A percentile compares a stretch with the other conserved stretches of the same genome.
Evolutionary conservation across 495 filamentous ascomycete genomes (phyloP).

Genomic region (Penicillium crystallinum): DNA sequence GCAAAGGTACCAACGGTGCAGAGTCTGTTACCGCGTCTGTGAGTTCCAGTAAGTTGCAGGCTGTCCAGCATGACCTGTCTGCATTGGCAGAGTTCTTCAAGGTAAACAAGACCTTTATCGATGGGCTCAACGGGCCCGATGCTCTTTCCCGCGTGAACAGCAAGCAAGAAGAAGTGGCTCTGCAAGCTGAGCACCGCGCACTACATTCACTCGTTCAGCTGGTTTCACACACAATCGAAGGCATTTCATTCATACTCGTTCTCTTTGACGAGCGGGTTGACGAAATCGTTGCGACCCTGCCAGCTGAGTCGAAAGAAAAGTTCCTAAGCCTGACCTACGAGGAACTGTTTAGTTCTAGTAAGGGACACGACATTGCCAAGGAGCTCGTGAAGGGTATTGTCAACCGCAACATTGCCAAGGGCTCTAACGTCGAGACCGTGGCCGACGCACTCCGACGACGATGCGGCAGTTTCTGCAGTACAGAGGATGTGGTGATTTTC

Average conservation of each 20-base stretch:
- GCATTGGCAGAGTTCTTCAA: conserved; percentile 75
- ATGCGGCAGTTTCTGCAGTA: conserved; percentile 94
- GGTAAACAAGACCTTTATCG: conserved; percentile 81
- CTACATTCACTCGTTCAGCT: conserved; percentile 77
- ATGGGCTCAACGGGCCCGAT: conserved; percentile 83
- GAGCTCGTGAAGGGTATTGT: conserved; percentile 97
- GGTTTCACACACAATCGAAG: conserved; percentile 83
- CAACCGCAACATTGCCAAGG: conserved; percentile 91
- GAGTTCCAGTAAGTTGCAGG: conserved; percentile 56
- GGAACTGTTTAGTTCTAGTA: conserved; percentile 68
- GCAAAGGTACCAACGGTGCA: conserved; percentile 53
- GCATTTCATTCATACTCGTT: conserved; percentile 89
- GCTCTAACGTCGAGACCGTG: conserved; percentile 94
- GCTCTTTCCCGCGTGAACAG: conserved; percentile 63
- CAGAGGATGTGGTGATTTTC: conserved; percentile 95
- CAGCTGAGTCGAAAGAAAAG: conserved; percentile 58
- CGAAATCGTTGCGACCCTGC: conserved; percentile 79
- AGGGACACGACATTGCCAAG: conserved; percentile 88
- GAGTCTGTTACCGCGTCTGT: conserved; percentile 49
- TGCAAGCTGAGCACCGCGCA: conserved; percentile 90
- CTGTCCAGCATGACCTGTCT: conserved; percentile 74
- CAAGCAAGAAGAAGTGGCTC: conserved; percentile 81
- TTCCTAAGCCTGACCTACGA: conserved; percentile 78
- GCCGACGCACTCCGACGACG: conserved; percentile 84
- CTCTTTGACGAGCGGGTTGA: conserved; percentile 88